Evolutionary conservation across 1,284 basidiomycete species (phyloP).

Genomic region (Cutaneotrichosporon cavernicola): DNA sequence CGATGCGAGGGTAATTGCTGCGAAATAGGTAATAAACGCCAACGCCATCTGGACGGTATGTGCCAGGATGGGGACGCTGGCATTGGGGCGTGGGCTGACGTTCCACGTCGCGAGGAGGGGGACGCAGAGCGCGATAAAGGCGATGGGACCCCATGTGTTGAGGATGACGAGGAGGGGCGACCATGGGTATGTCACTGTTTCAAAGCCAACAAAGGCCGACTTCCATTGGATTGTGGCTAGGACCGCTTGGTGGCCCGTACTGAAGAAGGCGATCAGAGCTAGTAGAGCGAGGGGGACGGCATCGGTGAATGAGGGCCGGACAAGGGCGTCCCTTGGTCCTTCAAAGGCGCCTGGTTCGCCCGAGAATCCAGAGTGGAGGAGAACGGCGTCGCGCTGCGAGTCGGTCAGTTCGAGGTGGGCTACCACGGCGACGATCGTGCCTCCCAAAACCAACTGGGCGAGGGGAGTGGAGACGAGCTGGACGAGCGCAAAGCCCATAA

Average conservation of each 20-base stretch:
- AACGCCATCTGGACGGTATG: constrained; percentile 59
- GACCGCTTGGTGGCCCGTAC: constrained; percentile 88
- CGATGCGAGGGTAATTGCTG: constrained; percentile 65
- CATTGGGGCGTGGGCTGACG: constrained; percentile 61
- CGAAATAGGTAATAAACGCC: constrained; percentile 69
- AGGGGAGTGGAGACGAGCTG: constrained; percentile 73
- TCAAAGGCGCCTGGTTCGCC: constrained; percentile 49
- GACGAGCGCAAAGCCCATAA: constrained; percentile 62
- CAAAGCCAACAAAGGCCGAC: constrained; percentile 74
- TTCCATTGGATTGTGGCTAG: constrained; percentile 95
- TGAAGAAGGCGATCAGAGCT: constrained; percentile 74
- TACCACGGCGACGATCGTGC: constrained; percentile 65
- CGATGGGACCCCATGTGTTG: constrained; percentile 75
- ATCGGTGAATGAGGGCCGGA: constrained; percentile 64
- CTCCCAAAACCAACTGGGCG: constrained; percentile 72
- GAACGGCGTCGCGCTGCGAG: constrained; percentile 68
- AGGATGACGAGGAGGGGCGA: constrained; percentile 74
- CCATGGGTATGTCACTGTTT: constrained; percentile 68
- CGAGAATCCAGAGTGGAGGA: constrained; percentile 52
- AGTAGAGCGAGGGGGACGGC: constrained; percentile 71
- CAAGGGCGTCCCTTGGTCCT: constrained; percentile 44
- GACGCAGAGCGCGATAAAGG: constrained; percentile 64
- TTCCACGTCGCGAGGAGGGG: constrained; percentile 87
- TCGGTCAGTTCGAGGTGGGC: constrained; percentile 75
- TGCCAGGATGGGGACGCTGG: constrained; percentile 45